These are phyloP conservation scores for Fusarium globosum DNA, from an alignment of 2,329 filamentous ascomycete species.

Conservation along the genomic window DNA sequence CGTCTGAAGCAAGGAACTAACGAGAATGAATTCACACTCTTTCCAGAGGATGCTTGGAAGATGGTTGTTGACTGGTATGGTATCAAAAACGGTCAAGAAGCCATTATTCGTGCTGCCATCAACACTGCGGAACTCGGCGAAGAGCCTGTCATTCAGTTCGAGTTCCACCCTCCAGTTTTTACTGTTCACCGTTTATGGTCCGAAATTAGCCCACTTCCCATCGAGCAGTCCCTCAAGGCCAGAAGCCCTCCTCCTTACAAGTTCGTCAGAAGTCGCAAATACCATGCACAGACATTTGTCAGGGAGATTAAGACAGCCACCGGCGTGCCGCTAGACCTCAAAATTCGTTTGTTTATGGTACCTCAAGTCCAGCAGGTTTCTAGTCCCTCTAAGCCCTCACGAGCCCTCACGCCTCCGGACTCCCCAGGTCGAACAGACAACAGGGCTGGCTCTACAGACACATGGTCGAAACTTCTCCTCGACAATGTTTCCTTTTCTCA, in stretches of 20 bases:
- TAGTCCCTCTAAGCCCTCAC: conserved; percentile 48
- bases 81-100: conserved; percentile 72
- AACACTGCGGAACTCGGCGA: conserved; percentile 73
- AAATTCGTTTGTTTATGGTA: conserved; percentile 81
- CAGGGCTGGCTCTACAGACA: conserved; percentile 41
- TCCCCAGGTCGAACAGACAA: conserved; percentile 50
- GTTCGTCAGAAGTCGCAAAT: conserved; percentile 77
- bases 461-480: conserved; percentile 58
- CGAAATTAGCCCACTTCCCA: conserved; percentile 64
- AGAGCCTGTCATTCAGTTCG: conserved; percentile 77
- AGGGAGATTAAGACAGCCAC: conserved; percentile 76
- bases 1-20: conserved; percentile 77
- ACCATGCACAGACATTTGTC: conserved; percentile 79
- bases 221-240: conserved; percentile 70
- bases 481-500: conserved; percentile 65
- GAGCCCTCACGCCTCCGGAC: conserved; percentile 55
- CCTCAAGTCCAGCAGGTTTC: conserved; percentile 54
- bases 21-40: conserved; percentile 78
- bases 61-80: conserved; percentile 86
- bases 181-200: conserved; percentile 83
- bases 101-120: conserved; percentile 81
- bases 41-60: conserved; percentile 85
- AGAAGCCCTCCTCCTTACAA: conserved; percentile 70
- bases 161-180: conserved; percentile 86
- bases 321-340: conserved; percentile 74